Percentiles rank a stretch among this genome's conserved stretches.
phyloP scores from a whole-genome alignment of 2,329 filamentous ascomycete species.

The Pseudopyrenochaeta lycopersici region DNA sequence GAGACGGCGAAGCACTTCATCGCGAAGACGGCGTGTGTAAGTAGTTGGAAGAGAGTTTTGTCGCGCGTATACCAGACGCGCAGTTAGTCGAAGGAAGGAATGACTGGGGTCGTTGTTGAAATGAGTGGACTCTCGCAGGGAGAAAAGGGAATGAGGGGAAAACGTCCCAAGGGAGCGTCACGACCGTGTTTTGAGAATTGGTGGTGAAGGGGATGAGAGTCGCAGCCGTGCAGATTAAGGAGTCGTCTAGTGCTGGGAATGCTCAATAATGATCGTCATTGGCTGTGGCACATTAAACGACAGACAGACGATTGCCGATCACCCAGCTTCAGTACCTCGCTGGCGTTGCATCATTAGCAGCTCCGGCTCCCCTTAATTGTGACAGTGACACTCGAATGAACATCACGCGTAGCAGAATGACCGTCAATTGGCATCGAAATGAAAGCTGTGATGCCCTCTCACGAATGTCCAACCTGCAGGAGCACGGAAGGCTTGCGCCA shows the following conservation, averaged over 20 bases:
- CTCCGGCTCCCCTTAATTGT: constrained; percentile 1
- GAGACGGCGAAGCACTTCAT: constrained; percentile 48
- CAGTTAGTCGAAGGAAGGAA: constrained; percentile 29
- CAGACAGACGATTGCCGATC: constrained; percentile 29
- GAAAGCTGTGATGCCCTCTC: constrained; percentile 10
- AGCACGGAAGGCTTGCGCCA: constrained; percentile 12
- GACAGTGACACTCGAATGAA: not conserved
- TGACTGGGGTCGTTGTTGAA: constrained; percentile 29
- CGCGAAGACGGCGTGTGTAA: constrained; percentile 12
- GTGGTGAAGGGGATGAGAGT: constrained; percentile 32
- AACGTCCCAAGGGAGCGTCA: constrained; percentile 30
- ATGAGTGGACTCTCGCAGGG: constrained; percentile 41
- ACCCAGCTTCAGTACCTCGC: constrained; percentile 6
- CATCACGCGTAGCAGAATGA: not conserved
- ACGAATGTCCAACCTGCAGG: constrained; percentile 15
- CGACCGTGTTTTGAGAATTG: constrained; percentile 35
- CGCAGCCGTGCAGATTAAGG: constrained; percentile 33
- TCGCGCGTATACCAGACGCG: constrained; percentile 49
- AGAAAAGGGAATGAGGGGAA: constrained; percentile 29
- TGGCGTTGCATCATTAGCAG: too few species aligned
- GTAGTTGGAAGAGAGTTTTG: constrained; percentile 39
- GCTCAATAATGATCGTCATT: constrained; percentile 14
- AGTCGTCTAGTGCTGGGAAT: constrained; percentile 24
- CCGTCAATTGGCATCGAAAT: constrained; percentile 10
- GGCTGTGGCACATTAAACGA: constrained; percentile 16